Evolutionary conservation across 2,329 filamentous ascomycete genomes (phyloP), one percentile per base, ranked within the genome.

Genomic region (Epichloe sibirici): DNA sequence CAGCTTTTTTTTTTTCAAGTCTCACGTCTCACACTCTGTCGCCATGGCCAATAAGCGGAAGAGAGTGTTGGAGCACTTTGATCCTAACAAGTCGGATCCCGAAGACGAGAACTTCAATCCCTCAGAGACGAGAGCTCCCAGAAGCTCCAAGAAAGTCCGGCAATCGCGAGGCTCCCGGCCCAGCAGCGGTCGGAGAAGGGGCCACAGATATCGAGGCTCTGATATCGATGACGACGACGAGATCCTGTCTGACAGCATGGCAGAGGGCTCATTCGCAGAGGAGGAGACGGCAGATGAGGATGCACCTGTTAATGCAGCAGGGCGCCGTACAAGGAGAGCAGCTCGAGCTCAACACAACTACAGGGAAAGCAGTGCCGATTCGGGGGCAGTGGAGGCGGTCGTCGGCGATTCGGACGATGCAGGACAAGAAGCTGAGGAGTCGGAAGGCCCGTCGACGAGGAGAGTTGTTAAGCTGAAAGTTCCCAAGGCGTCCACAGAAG

Each of bases 91-190:
- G 62, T 85, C 82, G 49, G 82, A 85, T 58, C 73, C 82, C 2
- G 76, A 81, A 48, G 82, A 85, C 62, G 79, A 81, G 57, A 83
- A 83, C 64, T 85, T 85, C 61, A 76, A 82, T 53, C 81, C 81
- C 15, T 62, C 65, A 23, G 72, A 75, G 58, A 71, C 67, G 28
- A 68, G 69, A 34, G 69, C 74, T 15, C 67, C 67, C 13, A 70
- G 70, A 54, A 66, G 56, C 55, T 66, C 66, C 51, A 76, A 72
- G 57, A 74, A 72, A 51, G 60, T 68, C 5, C 70, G 71, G 25
- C 64, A 70, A 34, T 65, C 70, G 5, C 68, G 66, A 51, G 61
- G 64, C 39, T 60, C 63, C 15, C 62, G 61, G 49, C 55, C 67
- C 4, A 57, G 64, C 17, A 48, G 47, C 28, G 34, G 38, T 39